These are phyloP conservation scores for Vigna nakashimae DNA, from an alignment of 306 rosid genomes.

Conservation along the genomic window DNA sequence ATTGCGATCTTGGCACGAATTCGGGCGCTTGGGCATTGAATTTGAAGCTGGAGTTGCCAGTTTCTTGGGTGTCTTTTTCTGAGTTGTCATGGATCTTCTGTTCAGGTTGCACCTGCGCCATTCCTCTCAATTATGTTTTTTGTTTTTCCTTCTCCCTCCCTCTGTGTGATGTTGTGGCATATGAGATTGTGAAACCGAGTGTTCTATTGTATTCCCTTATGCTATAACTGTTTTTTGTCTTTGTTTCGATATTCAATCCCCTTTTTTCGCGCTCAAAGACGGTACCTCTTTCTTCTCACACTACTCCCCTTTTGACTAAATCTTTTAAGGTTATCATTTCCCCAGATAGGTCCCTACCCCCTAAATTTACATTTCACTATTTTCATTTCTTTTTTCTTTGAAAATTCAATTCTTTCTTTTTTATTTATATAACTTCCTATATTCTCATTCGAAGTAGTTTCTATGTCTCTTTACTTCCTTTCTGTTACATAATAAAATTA, in stretches of 20 bases:
- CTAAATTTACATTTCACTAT: background rate
- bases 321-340: constrained; percentile 49
- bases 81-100: constrained; percentile 48
- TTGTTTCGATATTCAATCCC: constrained; percentile 53
- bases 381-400: no score
- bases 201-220: constrained; percentile 12
- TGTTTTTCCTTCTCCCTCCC: background rate
- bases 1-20: constrained; percentile 83
- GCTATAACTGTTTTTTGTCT: constrained; percentile 48
- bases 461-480: no score
- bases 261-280: constrained; percentile 63
- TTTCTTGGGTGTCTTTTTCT: constrained; percentile 51
- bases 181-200: constrained; percentile 32
- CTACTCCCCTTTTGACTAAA: constrained; percentile 47
- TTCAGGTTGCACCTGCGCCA: constrained; percentile 64
- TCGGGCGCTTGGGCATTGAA: constrained; percentile 96
- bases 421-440: no score
- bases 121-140: constrained; percentile 8
- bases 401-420: no score
- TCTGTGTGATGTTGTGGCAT: background rate
- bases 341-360: background rate
- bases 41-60: constrained; percentile 55
- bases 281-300: constrained; percentile 20
- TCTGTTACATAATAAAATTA: no score
- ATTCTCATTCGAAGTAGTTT: no score